phyloP scores from a whole-genome alignment of 257 asterid genomes.

The Solanum sparsipilum region DNA sequence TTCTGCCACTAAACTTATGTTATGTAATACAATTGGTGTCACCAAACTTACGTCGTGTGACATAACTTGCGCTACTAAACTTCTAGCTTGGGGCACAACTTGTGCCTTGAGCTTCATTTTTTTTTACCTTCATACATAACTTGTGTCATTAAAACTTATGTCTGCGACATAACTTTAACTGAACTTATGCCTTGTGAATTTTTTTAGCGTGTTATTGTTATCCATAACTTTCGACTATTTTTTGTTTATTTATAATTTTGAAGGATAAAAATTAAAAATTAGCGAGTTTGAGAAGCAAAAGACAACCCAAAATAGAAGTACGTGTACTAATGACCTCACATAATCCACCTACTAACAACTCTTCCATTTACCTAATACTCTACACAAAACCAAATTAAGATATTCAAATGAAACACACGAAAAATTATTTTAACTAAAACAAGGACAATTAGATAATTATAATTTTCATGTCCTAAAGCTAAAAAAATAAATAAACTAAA shows the following conservation, averaged over 20 bases:
- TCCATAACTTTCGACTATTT: background rate
- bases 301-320: background rate
- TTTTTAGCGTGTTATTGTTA: accelerated
- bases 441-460: background rate
- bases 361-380: background rate
- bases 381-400: background rate
- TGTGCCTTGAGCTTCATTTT: background rate
- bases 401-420: background rate
- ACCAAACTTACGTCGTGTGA: background rate
- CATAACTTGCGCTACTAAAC: background rate
- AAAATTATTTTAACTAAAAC: background rate
- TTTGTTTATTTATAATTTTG: background rate
- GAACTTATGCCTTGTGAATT: accelerated
- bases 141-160: background rate
- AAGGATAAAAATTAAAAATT: background rate
- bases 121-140: background rate
- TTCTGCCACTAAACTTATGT: background rate
- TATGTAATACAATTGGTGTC: background rate
- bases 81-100: background rate
- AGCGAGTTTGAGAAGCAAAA: background rate
- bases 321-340: background rate
- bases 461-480: background rate
- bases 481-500: background rate
- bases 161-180: background rate
- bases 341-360: background rate